Base-by-base conservation (phyloP, 345 rosid genomes). In the Erodium maritimum region DNA sequence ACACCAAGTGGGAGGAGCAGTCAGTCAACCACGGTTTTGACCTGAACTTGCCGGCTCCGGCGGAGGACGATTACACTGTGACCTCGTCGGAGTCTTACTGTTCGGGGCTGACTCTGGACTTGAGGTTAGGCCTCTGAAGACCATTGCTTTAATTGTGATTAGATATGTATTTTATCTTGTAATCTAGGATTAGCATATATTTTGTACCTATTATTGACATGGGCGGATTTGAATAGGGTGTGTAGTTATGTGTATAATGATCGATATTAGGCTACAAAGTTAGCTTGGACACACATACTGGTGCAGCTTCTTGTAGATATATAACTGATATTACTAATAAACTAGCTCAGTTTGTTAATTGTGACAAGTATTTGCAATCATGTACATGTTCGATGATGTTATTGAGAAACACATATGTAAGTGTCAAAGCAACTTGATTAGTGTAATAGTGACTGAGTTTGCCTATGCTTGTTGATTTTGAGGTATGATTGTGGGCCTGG, bases 1-100 rank as follows among this genome's bases (percentile, higher is more conserved):
- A 66, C 79, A 88, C 67, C n/a, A n/a, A n/a, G n/a, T n/a, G n/a
- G 75, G 87, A 84, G 62, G 91, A 66, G 37, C 37, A 6, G 16
- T 23, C 19, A 18, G 37, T 34, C 13, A 71, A 57, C 13, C 54
- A 17, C 4, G 55, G 10, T 9, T 29, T 68, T 52, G 78, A 74
- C 54, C 67, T 74, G 13, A 71, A 71, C 54, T 50, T 65, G 57
- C 79, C 76, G 18, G 63, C 75, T 0, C 50, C 74, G 17, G 11
- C 25, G 10, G 57, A 23, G 34, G 59, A 60, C 20, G 69, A 62
- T 16, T 7, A 24, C 25, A 50, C 51, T 46, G 51, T 16, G 13
- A 20, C 0, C 42, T 54, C 62, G 0, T 64, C 67, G 4, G 54
- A 54, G n/a, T 69, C 70, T 23, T 45, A 50, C 54, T 50, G 67